Conservation (phyloP, 106 monocot genomes). For the Alisma plantagoaquatica region DNA sequence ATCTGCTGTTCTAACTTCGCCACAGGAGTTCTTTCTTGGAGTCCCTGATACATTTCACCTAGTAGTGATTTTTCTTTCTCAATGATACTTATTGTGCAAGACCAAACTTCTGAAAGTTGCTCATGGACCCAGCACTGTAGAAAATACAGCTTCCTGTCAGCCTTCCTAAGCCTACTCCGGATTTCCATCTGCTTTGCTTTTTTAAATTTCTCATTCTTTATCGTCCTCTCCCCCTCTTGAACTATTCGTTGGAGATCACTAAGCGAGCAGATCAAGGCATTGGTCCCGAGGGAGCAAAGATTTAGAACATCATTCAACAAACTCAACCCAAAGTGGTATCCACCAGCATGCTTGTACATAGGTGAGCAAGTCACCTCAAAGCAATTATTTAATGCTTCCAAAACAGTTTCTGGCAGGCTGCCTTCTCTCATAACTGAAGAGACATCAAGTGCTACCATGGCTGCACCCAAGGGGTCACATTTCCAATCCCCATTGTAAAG, state of each 20-base stretch:
- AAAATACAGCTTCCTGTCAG: slow-evolving; percentile 78
- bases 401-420: slow-evolving; percentile 43
- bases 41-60: too few species aligned
- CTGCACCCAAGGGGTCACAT: slow-evolving; percentile 67
- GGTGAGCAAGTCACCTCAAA: slow-evolving; percentile 71
- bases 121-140: slow-evolving; percentile 93
- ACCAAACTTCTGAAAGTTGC: slow-evolving; percentile 54
- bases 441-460: slow-evolving; percentile 37
- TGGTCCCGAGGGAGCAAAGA: slow-evolving; percentile 40
- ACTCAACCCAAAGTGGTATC: slow-evolving; percentile 49
- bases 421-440: slow-evolving; percentile 54
- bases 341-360: slow-evolving; percentile 47
- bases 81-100: too few species aligned
- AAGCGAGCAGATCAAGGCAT: slow-evolving; percentile 58
- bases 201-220: slow-evolving; percentile 40
- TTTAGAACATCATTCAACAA: slow-evolving; percentile 58
- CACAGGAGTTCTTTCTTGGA: slow-evolving; percentile 50
- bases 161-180: slow-evolving; percentile 30
- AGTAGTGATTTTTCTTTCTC: too few species aligned
- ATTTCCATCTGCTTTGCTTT: slow-evolving; percentile 20
- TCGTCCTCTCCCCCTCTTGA: slow-evolving; percentile 22
- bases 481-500: slow-evolving; percentile 91
- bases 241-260: slow-evolving; percentile 74
- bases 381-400: slow-evolving; percentile 55
- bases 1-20: slow-evolving; percentile 55